Percentiles rank a stretch among this genome's conserved stretches.
phyloP scores from a whole-genome alignment of 305 asterid species.

The Fraxinus floribunda region DNA sequence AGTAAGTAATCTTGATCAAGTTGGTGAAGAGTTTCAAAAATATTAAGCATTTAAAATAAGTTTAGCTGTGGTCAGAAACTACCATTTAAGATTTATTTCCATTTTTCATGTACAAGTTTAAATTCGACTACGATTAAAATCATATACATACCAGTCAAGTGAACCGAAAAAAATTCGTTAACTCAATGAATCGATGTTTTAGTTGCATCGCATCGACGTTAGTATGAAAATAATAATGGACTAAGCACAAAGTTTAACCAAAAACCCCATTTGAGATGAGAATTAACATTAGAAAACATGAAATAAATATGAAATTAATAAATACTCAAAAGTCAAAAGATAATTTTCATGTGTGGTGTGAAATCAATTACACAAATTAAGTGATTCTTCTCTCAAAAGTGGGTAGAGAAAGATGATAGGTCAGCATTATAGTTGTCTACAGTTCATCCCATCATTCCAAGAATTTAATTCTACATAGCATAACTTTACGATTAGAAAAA shows the following conservation, averaged over 20 bases:
- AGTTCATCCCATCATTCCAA: neutral
- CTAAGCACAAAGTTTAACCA: neutral
- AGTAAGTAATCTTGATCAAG: neutral
- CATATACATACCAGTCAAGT: neutral
- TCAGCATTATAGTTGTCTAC: conserved; percentile 5
- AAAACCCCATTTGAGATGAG: neutral
- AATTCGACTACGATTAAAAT: neutral
- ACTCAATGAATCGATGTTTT: neutral
- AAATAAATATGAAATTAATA: too few species aligned
- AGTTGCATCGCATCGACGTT: neutral
- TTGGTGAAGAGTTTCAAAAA: neutral
- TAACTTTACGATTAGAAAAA: neutral
- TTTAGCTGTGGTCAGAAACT: neutral
- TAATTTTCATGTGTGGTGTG: neutral
- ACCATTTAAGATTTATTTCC: neutral
- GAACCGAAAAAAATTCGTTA: neutral
- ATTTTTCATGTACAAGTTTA: neutral
- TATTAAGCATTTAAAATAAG: neutral
- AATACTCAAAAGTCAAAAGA: neutral
- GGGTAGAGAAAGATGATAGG: conserved; percentile 11
- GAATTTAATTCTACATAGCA: neutral
- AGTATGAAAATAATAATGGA: neutral
- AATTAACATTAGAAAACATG: too few species aligned
- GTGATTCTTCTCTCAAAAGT: conserved; percentile 2
- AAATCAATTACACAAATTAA: neutral